Base-by-base conservation (phyloP, 106 monocot genomes). In the Triglochin maritima region DNA sequence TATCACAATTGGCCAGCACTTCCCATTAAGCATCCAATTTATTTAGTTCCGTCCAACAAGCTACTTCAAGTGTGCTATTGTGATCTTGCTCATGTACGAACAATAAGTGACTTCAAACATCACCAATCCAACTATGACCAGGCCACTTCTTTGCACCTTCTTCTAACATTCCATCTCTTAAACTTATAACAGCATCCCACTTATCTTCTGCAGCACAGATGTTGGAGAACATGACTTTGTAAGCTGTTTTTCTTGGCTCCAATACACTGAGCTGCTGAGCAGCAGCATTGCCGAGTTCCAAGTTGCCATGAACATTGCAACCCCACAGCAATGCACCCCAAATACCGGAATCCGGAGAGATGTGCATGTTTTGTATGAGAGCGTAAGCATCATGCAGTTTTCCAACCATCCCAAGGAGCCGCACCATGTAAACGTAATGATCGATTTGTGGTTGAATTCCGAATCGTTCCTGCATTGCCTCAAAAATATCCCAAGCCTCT, bases 321-420 rank as follows among this genome's bases (percentile, higher is more conserved):
- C 83, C 81, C 85, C 85, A 90, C 46, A 90, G 65, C 49, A 90
- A 59, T 49, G 83, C 85, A 52, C 89, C 89, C 86, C 78, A 86
- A 42, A 83, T 79, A 15, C 89, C 83, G 52, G 77, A 75, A 68
- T 85, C 77, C 2, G 79, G 69, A 46, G 9, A 10, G n/a, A 69
- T 29, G 46, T 79, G 86, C 81, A 90, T 86, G 5, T 71, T 64
- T 59, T 75, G 62, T 69, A 86, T 81, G 11, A 86, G 73, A 57
- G 77, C 79, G 62, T 83, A 75, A 14, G 89, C 89, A 47, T 81
- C 79, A 15, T 81, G 70, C 57, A 90, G 48, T 56, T 72, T 13
- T 42, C 86, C 86, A 62, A 56, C 77, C 58, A 69, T 74, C 7
- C 74, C 81, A 66, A 90, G 76, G 65, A 86, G 58, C 71, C 75